Evolutionary conservation across 805 yeast genomes (phyloP), one percentile per base, ranked within the genome.

Genomic region (Starmera caribaea): DNA sequence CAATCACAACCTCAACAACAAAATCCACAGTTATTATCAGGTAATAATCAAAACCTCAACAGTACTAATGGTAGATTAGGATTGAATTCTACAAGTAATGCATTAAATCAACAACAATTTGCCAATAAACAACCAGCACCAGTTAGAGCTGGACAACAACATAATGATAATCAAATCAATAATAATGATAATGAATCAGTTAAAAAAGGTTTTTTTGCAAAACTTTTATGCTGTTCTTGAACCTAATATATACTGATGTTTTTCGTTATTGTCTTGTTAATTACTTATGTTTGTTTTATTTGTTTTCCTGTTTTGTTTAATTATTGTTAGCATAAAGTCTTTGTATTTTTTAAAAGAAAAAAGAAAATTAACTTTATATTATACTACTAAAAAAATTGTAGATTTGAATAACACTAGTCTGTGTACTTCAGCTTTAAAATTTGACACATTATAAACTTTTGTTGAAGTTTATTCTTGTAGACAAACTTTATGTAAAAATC

Each of bases 71-170:
- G 29, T 35, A 31, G 30, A 28, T 35, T 30, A 17, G 38, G 16
- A 17, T 37, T 43, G 37, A 49, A 41, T 43, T 44, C 39, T 38
- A 45, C 50, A 26, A 44, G 46, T 35, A 45, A 42, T 41, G 56
- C 51, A 16, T 41, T 50, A 36, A 51, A 51, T 35, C 55, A 51
- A 41, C 59, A 54, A 32, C 57, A 53, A 40, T 53, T 42, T 42
- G 54, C 48, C 42, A 54, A 49, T 47, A 54, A 50, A 37, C 57
- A 50, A 38, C 58, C 59, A 13, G 44, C 57, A 10, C 59, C 59
- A 36, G 45, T 54, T 17, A 53, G 59, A 43, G 58, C 53, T 35
- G 39, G 17, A 30, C 42, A 44, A 28, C 31, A 32, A 11, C 26
- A 45, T 30, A 43, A 46, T 34, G 41, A 46, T 37, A 43, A 42